A percentile compares a stretch with the other conserved stretches of the same genome.
These are phyloP conservation scores for Komagataella mondaviorum DNA, from an alignment of 805 yeast species.

Conservation along the genomic window DNA sequence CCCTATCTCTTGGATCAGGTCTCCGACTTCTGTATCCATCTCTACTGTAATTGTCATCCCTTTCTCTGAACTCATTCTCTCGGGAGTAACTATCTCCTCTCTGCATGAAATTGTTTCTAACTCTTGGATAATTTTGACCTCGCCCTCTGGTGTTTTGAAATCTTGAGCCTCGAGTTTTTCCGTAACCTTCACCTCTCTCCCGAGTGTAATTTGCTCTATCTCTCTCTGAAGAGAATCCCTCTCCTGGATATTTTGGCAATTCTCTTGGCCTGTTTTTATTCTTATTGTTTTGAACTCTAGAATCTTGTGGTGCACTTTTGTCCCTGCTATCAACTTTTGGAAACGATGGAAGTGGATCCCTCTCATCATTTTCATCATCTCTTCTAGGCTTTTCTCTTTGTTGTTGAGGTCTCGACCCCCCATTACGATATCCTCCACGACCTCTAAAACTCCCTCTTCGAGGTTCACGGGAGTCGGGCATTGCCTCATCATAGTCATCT, in stretches of 20 bases:
- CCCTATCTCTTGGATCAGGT: not conserved
- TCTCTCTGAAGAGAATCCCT: not conserved
- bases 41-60: constrained; percentile 1
- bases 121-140: not conserved
- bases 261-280: not conserved
- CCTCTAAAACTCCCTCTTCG: not conserved
- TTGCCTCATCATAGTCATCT: not conserved
- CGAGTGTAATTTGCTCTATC: not conserved
- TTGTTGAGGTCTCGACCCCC: not conserved
- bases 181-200: not conserved
- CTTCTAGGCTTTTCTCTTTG: not conserved
- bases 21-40: constrained; percentile 1
- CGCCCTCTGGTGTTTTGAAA: not conserved
- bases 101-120: not conserved
- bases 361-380: not conserved
- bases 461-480: not conserved
- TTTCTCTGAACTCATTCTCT: constrained; percentile 1
- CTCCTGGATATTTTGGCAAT: not conserved
- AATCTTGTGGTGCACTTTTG: not conserved
- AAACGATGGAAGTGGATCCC: not conserved
- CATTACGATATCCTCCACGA: not conserved
- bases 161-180: not conserved
- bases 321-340: not conserved
- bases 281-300: not conserved
- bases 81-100: not conserved